These are phyloP conservation scores for Boletus huronensis DNA, from an alignment of 768 basidiomycete genomes.

Conservation along the genomic window DNA sequence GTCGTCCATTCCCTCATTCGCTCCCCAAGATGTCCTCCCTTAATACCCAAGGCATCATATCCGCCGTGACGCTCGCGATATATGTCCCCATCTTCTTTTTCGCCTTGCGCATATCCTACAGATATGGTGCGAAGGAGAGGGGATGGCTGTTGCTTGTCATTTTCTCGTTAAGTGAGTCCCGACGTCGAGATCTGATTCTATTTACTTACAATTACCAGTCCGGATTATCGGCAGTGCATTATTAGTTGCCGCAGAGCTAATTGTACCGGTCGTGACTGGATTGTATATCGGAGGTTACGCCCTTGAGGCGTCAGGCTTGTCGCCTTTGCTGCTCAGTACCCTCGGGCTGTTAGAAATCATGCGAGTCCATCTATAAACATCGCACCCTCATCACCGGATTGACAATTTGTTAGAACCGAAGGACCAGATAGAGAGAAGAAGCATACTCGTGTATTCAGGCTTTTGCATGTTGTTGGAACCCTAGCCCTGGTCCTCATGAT, in stretches of 20 bases:
- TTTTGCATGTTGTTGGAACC: conserved; percentile 29
- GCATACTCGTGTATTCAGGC: conserved; percentile 13
- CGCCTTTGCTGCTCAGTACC: conserved; percentile 37
- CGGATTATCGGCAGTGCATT: conserved; percentile 57
- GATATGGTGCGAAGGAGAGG: conserved; percentile 56
- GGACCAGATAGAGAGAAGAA: conserved; percentile 21
- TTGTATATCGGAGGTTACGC: conserved; percentile 52
- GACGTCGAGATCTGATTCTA: not conserved
- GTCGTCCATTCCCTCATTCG: not conserved
- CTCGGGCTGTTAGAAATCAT: conserved; percentile 35
- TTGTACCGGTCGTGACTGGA: conserved; percentile 36
- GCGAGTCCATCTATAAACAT: conserved; percentile 24
- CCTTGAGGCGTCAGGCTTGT: conserved; percentile 38
- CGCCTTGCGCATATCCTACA: conserved; percentile 43
- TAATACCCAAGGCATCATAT: conserved; percentile 46
- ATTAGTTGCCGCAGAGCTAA: conserved; percentile 51
- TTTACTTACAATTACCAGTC: conserved; percentile 35
- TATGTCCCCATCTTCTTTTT: conserved; percentile 55
- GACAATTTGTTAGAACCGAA: conserved; percentile 26
- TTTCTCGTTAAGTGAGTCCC: conserved; percentile 51
- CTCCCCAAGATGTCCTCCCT: conserved; percentile 30
- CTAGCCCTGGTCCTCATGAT: conserved; percentile 33
- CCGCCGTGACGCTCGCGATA: conserved; percentile 55
- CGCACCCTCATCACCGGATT: not conserved
- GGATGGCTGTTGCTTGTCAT: conserved; percentile 69